A percentile compares a stretch with the other conserved stretches of the same genome.
Evolutionary conservation across 345 rosid genomes (phyloP).

Genomic region (Noccaea bulbosa): DNA sequence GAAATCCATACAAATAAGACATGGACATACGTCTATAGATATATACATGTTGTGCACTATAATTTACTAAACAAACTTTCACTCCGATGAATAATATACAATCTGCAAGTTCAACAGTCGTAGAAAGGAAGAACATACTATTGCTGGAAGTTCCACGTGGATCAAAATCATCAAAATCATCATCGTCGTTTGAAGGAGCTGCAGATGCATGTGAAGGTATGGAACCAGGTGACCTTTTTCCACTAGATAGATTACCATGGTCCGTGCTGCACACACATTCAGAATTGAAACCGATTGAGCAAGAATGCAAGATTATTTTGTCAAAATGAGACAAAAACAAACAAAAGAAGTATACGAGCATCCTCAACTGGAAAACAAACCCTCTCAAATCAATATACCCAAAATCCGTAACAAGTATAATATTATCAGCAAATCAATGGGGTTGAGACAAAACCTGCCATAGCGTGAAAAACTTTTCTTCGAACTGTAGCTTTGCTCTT

Average conservation of each 20-base stretch:
- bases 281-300: constrained; percentile 29
- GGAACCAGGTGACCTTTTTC: constrained; percentile 55
- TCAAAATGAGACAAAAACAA: constrained; percentile 15
- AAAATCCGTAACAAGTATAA: background rate
- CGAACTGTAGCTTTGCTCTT: constrained; percentile 46
- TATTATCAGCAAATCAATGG: constrained; percentile 22
- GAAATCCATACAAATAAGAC: constrained; percentile 28
- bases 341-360: background rate
- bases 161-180: constrained; percentile 91
- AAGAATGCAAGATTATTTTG: constrained; percentile 14
- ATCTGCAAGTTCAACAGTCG: constrained; percentile 8
- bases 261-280: constrained; percentile 64
- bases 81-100: constrained; percentile 11
- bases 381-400: background rate
- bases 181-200: constrained; percentile 57
- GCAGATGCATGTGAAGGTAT: constrained; percentile 46
- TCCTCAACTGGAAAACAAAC: background rate
- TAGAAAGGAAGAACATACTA: constrained; percentile 58
- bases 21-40: background rate
- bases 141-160: constrained; percentile 82
- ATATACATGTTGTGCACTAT: background rate
- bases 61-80: background rate
- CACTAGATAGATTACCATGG: constrained; percentile 48
- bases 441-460: constrained; percentile 57
- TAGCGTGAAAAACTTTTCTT: constrained; percentile 53